These are phyloP conservation scores for Eucalyptus cloeziana DNA, from an alignment of 345 rosid genomes.

Conservation along the genomic window DNA sequence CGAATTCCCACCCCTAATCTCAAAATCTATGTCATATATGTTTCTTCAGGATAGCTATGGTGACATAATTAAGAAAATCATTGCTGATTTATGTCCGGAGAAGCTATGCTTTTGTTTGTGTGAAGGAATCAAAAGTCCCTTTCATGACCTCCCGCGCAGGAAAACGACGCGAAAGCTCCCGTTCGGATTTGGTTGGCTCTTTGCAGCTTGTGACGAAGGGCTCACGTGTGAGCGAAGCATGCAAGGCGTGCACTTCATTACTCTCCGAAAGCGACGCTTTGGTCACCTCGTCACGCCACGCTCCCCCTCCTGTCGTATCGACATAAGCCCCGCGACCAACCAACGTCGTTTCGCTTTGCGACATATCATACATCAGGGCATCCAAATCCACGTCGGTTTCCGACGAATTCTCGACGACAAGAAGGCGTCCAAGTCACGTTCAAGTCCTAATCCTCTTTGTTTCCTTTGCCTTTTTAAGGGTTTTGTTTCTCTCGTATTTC, in stretches of 20 bases:
- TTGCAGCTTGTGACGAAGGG: neutral
- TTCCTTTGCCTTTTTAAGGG: neutral
- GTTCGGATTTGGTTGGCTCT: neutral
- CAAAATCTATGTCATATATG: neutral
- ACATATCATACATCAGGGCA: neutral
- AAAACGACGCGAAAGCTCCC: neutral
- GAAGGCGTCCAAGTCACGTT: neutral
- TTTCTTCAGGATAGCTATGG: neutral
- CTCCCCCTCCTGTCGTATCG: neutral
- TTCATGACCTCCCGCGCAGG: neutral
- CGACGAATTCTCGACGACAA: neutral
- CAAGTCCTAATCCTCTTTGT: neutral
- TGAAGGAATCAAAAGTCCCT: neutral
- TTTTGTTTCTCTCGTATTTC: neutral
- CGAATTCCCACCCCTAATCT: neutral
- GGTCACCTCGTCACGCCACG: neutral
- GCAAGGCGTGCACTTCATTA: neutral
- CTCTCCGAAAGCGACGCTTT: neutral
- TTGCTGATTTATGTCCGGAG: neutral
- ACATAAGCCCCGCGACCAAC: neutral
- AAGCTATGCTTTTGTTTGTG: neutral
- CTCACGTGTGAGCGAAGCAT: neutral
- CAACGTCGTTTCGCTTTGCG: neutral
- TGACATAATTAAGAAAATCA: neutral
- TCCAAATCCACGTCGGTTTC: neutral